phyloP scores from a whole-genome alignment of 352 stramenopile species.

The Aphanomyces euteiches region DNA sequence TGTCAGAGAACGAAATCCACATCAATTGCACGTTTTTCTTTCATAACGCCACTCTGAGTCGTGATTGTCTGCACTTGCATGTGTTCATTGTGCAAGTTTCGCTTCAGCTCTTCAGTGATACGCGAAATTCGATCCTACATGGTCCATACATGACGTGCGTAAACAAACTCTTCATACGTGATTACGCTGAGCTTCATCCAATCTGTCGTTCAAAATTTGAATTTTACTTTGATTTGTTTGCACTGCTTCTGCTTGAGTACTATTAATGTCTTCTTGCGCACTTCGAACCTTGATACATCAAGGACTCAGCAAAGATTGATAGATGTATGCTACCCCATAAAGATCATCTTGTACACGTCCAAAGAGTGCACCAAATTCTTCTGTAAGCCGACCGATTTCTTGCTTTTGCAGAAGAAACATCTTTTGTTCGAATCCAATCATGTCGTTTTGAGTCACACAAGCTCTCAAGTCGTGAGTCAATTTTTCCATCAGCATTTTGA shows the following conservation, averaged over 20 bases:
- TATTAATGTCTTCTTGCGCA: constrained; percentile 80
- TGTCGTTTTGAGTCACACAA: constrained; percentile 72
- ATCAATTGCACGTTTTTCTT: constrained; percentile 15
- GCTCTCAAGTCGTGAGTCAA: constrained; percentile 67
- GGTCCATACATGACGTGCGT: not conserved
- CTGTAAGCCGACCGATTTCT: constrained; percentile 14
- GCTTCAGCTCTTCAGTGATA: constrained; percentile 19
- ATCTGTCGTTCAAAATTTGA: constrained; percentile 21
- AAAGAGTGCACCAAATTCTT: constrained; percentile 27
- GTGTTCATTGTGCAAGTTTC: constrained; percentile 27
- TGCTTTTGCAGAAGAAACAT: constrained; percentile 27
- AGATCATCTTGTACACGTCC: constrained; percentile 23
- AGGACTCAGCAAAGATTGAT: not conserved
- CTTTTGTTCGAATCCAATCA: constrained; percentile 66
- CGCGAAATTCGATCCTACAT: constrained; percentile 22
- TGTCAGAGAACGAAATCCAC: not conserved
- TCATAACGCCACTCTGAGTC: constrained; percentile 27
- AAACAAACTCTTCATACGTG: constrained; percentile 10
- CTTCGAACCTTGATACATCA: constrained; percentile 18
- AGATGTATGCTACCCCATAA: constrained; percentile 11
- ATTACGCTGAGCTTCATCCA: constrained; percentile 19
- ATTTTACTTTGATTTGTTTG: constrained; percentile 24
- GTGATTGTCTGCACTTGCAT: constrained; percentile 28
- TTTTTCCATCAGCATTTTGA: constrained; percentile 75
- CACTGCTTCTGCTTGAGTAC: constrained; percentile 48